Base-by-base conservation (phyloP, 116 monocot genomes). In the Posidonia oceanica region DNA sequence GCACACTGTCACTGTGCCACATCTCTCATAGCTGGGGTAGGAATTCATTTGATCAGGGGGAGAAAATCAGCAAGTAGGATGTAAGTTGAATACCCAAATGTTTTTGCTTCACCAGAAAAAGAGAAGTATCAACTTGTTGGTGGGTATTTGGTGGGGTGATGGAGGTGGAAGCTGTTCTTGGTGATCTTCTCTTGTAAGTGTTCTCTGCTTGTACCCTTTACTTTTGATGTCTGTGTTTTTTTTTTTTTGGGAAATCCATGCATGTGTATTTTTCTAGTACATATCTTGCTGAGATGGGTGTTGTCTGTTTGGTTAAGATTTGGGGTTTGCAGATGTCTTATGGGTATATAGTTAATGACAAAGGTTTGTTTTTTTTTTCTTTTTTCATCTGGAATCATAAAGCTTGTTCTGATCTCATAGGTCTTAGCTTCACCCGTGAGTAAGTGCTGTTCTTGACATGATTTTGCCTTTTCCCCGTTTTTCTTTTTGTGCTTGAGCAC, bases 161-260 rank as follows among this genome's bases (percentile, higher is more conserved):
- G 17, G 40, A 39, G 39, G 48, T 39, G 17, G 64, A 64, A 41
- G n/a, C 4, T 64, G 64, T 64, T 64, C 1, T 40, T 39, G 39
- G 39, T 39, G 64, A 64, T 64, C 64, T 64, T 39, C 36, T 41
- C 40, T 38, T 39, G 64, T 41, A 64, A 64, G 64, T 39, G 64
- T 8, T 39, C 13, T 39, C 14, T 64, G 41, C 39, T 64, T n/a
- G 15, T 53, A 22, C 13, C 3, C 16, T 41, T 17, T 14, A 64
- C 7, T 5, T 64, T 38, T 64, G 6, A 39, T 5, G 0, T 17
- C 14, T 11, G 5, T 39, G 11, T 17, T 64, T 40, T 41, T 39
- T 17, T 8, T 64, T 37, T n/a, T 39, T 64, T 3, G 7, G 4
- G 7, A 48, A 48, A 48, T 48, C 48, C 8, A 10, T 48, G 48